A percentile compares a stretch with the other conserved stretches of the same genome.
Conservation (phyloP, 345 rosid genomes). For the Odontarrhena argentea region DNA sequence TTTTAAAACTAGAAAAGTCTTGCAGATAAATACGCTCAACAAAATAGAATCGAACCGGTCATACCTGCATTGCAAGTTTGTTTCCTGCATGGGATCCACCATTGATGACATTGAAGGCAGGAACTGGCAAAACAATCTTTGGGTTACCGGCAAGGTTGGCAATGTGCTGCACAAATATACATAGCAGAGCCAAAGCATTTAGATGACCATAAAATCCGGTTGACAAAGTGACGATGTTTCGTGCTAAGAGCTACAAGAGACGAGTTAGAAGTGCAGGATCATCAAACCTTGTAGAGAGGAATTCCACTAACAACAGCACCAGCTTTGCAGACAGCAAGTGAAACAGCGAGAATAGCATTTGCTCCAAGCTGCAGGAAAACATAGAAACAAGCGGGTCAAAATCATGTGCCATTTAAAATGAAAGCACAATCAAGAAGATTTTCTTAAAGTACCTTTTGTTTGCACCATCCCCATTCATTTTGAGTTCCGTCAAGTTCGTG, state of each 20-base stretch:
- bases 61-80: conserved; percentile 41
- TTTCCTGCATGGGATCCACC: conserved; percentile 99
- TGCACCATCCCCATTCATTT: conserved; percentile 99
- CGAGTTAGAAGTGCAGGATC: background rate
- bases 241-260: background rate
- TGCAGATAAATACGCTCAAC: no score
- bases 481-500: conserved; percentile 94
- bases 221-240: no score
- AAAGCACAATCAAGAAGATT: background rate
- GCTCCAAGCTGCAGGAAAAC: conserved; percentile 81
- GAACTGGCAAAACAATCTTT: conserved; percentile 86
- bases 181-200: background rate
- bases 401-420: no score
- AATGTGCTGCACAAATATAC: conserved; percentile 45
- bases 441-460: conserved; percentile 67
- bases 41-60: no score
- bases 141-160: conserved; percentile 95
- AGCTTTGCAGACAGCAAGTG: conserved; percentile 94
- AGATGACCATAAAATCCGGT: no score
- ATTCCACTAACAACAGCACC: conserved; percentile 71
- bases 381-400: background rate
- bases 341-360: conserved; percentile 94
- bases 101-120: conserved; percentile 97
- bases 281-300: conserved; percentile 83
- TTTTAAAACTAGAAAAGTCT: no score